Conservation (phyloP, 1,284 basidiomycete species). For the Tilletia horrida region DNA sequence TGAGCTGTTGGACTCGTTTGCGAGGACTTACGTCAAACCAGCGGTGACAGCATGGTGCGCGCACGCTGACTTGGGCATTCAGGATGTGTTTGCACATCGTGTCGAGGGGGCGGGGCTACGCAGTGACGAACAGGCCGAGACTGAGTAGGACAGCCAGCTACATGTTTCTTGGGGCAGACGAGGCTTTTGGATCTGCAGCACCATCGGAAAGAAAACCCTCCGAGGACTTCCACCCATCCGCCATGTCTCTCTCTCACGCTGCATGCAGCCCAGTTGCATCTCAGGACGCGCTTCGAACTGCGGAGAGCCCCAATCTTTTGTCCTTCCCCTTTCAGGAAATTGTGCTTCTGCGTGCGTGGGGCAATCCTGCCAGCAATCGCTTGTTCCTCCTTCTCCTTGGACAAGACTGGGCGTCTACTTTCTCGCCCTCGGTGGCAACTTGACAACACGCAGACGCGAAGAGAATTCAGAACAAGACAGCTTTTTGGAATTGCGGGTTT, state of each 20-base stretch:
- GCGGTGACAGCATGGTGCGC: constrained; percentile 53
- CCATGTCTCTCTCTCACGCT: too few relatives aligned
- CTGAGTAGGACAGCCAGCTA: background rate
- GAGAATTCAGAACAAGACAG: background rate
- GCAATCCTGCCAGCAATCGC: too few relatives aligned
- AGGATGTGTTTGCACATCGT: constrained; percentile 52
- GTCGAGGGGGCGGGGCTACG: background rate
- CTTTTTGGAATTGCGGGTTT: constrained; percentile 1
- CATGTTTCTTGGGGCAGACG: too few relatives aligned
- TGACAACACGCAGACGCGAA: background rate
- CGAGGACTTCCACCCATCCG: too few relatives aligned
- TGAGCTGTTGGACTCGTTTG: background rate
- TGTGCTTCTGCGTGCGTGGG: too few relatives aligned
- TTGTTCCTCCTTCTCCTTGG: too few relatives aligned
- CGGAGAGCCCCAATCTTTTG: too few relatives aligned
- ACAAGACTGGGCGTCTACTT: background rate
- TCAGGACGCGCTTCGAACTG: too few relatives aligned
- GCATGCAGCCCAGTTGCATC: too few relatives aligned
- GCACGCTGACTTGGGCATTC: constrained; percentile 52
- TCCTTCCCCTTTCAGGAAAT: too few relatives aligned
- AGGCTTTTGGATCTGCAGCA: too few relatives aligned
- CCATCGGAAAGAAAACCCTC: background rate
- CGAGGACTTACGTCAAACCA: constrained; percentile 50
- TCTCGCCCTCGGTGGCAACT: background rate
- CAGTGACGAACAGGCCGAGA: background rate